Conservation (phyloP, 148 eudicot genomes). For the Rhododendron ferrugineum region DNA sequence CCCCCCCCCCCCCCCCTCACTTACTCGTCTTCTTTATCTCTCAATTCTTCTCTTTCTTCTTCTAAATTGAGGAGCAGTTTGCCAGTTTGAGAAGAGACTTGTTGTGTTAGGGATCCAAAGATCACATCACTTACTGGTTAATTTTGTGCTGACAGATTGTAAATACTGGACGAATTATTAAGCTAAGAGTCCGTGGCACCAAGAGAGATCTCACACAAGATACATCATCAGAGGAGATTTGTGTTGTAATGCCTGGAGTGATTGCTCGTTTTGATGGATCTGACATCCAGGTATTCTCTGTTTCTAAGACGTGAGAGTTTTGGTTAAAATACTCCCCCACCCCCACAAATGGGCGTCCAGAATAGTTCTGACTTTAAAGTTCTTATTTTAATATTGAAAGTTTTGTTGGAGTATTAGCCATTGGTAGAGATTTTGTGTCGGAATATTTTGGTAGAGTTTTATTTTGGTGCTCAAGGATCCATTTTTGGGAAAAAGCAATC, state of each 20-base stretch:
- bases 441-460: not conserved
- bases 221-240: conserved; percentile 81
- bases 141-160: conserved; percentile 47
- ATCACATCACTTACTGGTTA: not conserved
- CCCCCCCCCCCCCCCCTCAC: not conserved
- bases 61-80: not conserved
- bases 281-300: conserved; percentile 67
- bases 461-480: not conserved
- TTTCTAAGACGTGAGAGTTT: not conserved
- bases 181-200: conserved; percentile 74
- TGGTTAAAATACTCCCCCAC: not conserved
- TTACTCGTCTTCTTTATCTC: not conserved
- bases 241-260: conserved; percentile 70
- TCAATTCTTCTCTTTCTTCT: not conserved
- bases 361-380: not conserved
- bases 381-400: not conserved
- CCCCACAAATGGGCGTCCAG: not conserved
- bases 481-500: not conserved
- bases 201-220: conserved; percentile 64
- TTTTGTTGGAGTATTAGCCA: not conserved
- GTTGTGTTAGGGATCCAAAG: not conserved
- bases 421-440: not conserved
- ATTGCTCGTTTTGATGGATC: conserved; percentile 89
- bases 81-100: not conserved
- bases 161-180: conserved; percentile 58